A percentile compares a stretch with the other conserved stretches of the same genome.
These are phyloP conservation scores for Aspergillus indologenus DNA, from an alignment of 495 filamentous ascomycete species.

Conservation along the genomic window DNA sequence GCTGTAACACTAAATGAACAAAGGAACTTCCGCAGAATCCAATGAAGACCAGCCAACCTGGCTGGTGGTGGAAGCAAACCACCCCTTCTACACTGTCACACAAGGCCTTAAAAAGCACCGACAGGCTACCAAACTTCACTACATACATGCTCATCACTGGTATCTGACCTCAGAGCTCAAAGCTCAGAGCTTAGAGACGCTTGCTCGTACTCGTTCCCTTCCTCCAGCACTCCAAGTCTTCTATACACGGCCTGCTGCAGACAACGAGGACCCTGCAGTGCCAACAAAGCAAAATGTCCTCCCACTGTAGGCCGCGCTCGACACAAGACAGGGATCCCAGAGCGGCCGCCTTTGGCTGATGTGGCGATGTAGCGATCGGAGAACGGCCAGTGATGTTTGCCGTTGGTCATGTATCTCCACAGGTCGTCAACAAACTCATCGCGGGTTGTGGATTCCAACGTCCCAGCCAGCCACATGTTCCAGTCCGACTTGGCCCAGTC, in stretches of 20 bases:
- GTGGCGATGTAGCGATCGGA: constrained; percentile 44
- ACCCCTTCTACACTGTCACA: background rate
- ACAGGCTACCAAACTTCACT: background rate
- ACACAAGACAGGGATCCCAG: constrained; percentile 38
- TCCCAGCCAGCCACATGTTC: constrained; percentile 47
- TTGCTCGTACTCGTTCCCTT: background rate
- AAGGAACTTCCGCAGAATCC: background rate
- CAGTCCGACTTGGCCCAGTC: constrained; percentile 51
- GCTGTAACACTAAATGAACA: background rate
- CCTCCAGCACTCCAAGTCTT: background rate
- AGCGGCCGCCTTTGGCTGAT: constrained; percentile 34
- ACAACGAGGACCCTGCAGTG: constrained; percentile 34
- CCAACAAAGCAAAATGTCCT: constrained; percentile 53
- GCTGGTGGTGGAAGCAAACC: background rate
- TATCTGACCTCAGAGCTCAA: background rate
- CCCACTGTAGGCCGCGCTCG: constrained; percentile 55
- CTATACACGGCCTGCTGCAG: constrained; percentile 23
- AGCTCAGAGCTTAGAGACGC: background rate
- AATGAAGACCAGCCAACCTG: background rate
- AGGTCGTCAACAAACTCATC: constrained; percentile 41
- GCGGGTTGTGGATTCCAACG: constrained; percentile 28
- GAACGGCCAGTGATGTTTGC: constrained; percentile 48
- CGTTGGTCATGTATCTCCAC: constrained; percentile 48
- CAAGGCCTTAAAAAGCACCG: background rate
- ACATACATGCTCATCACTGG: background rate